These are phyloP conservation scores for Hypoxylon perforatum DNA, from an alignment of 495 filamentous ascomycete species.

Conservation along the genomic window DNA sequence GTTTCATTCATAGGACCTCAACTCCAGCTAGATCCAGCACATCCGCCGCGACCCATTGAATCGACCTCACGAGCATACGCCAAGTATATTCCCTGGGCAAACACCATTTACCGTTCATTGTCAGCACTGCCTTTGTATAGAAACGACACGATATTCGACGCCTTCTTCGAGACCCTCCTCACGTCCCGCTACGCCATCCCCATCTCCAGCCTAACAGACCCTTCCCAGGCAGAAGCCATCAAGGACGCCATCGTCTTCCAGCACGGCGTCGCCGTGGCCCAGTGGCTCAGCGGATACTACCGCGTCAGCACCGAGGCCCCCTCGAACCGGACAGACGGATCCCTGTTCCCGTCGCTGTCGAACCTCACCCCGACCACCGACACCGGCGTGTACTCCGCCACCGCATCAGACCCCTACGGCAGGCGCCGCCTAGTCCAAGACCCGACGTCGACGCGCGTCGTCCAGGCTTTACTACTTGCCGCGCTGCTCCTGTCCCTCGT, in stretches of 20 bases:
- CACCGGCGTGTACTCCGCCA: slow-evolving; percentile 3
- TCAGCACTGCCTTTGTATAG: not conserved
- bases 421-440: slow-evolving; percentile 33
- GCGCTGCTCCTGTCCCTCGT: slow-evolving; percentile 5
- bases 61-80: not conserved
- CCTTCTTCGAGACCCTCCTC: slow-evolving; percentile 35
- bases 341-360: not conserved
- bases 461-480: slow-evolving; percentile 25
- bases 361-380: slow-evolving; percentile 4
- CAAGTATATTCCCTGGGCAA: not conserved
- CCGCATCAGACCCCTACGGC: slow-evolving; percentile 1
- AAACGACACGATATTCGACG: slow-evolving; percentile 9
- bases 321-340: slow-evolving; percentile 17
- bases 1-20: slow-evolving; percentile 26
- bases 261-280: slow-evolving; percentile 36
- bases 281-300: slow-evolving; percentile 3
- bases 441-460: slow-evolving; percentile 26
- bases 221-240: slow-evolving; percentile 1
- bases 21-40: slow-evolving; percentile 27
- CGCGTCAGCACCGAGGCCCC: not conserved
- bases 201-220: slow-evolving; percentile 15
- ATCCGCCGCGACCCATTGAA: slow-evolving; percentile 29
- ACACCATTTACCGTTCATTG: not conserved
- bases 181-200: slow-evolving; percentile 37
- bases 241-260: slow-evolving; percentile 37